Evolutionary conservation across 805 yeast species (phyloP).

Genomic region (Ogataea degrootiae): DNA sequence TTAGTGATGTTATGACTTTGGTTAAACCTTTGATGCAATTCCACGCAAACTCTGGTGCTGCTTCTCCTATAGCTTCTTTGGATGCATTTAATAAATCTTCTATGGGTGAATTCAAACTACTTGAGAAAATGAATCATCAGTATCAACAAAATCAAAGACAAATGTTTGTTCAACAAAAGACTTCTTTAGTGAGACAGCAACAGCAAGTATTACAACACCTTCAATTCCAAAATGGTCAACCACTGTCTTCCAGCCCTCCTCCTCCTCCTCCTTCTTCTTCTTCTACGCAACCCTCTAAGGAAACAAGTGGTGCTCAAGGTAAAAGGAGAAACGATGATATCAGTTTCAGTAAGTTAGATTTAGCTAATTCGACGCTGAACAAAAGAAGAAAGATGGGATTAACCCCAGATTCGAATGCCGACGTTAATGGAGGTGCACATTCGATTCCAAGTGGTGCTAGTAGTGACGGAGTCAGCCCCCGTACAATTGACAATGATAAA

Average conservation of each 20-base stretch:
- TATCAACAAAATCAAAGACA: conserved; percentile 16
- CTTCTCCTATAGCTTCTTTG: conserved; percentile 48
- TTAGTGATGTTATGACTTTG: conserved; percentile 73
- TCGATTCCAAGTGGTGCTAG: conserved; percentile 6
- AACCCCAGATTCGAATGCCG: neutral
- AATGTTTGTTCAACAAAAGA: conserved; percentile 9
- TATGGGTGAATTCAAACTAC: conserved; percentile 11
- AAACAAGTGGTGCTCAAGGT: too few relatives aligned
- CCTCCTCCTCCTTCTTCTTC: neutral
- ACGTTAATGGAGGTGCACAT: neutral
- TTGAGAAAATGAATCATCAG: conserved; percentile 14
- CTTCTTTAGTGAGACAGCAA: conserved; percentile 11
- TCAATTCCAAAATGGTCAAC: neutral
- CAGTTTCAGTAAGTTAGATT: conserved; percentile 23
- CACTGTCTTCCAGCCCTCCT: neutral
- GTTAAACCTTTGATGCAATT: conserved; percentile 56
- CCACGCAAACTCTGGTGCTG: conserved; percentile 41
- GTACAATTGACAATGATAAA: conserved; percentile 13
- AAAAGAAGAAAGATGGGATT: conserved; percentile 28
- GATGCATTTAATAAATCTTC: conserved; percentile 39
- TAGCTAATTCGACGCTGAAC: conserved; percentile 31
- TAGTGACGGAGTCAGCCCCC: conserved; percentile 16
- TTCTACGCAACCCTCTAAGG: neutral
- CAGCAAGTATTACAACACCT: conserved; percentile 8
- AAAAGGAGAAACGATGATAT: conserved; percentile 11